These are phyloP conservation scores for Fistulifera solaris DNA, from an alignment of 108 stramenopile genomes.

Conservation along the genomic window DNA sequence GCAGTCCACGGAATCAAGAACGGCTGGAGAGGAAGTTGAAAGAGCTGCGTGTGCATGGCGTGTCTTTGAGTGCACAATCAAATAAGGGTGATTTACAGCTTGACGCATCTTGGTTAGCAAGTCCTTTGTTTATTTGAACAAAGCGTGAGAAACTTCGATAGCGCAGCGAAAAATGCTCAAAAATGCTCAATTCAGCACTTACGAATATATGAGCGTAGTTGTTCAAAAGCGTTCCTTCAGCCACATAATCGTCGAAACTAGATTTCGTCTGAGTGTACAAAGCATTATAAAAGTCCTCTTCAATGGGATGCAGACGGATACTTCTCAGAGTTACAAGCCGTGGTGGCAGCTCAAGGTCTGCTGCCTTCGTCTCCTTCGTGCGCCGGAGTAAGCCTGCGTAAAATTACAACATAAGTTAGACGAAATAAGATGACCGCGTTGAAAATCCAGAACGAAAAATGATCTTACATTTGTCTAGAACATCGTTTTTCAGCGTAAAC, in stretches of 20 bases:
- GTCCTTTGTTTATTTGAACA: conserved; percentile 14
- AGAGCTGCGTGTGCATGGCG: conserved; percentile 9
- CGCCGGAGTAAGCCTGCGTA: conserved; percentile 82
- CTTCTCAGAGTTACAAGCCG: conserved; percentile 70
- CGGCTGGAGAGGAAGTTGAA: conserved; percentile 6
- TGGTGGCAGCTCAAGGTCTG: conserved; percentile 94
- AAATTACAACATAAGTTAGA: conserved; percentile 70
- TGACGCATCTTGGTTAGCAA: conserved; percentile 95
- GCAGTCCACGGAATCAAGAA: conserved; percentile 66
- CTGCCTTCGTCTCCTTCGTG: conserved; percentile 89
- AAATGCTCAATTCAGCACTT: not conserved
- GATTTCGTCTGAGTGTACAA: conserved; percentile 94
- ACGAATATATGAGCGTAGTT: conserved; percentile 98
- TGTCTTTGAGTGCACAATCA: conserved; percentile 35
- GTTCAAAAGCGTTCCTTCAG: conserved; percentile 88
- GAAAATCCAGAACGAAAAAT: not conserved
- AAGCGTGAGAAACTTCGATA: conserved; percentile 1
- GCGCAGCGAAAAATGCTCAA: not conserved
- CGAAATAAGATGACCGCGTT: conserved; percentile 9
- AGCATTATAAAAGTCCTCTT: conserved; percentile 97
- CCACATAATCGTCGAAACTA: conserved; percentile 93
- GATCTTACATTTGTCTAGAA: conserved; percentile 18
- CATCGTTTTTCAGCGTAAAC: conserved; percentile 72
- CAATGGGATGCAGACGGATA: conserved; percentile 80
- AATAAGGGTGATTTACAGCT: conserved; percentile 96